phyloP scores from a whole-genome alignment of 2,329 filamentous ascomycete species.

The Aspergillus unguis region DNA sequence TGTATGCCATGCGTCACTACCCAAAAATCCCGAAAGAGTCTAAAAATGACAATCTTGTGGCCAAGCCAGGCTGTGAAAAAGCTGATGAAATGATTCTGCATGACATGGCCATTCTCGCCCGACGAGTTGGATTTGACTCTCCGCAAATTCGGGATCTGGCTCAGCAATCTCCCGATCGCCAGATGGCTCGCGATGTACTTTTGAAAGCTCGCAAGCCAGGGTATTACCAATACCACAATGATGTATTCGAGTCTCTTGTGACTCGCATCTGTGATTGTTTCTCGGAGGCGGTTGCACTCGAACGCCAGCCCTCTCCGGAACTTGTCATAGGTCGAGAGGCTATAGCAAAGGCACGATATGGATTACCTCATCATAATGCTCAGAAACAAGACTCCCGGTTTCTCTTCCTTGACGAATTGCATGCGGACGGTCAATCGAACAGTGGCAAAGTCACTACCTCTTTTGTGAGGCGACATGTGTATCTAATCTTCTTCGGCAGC shows the following conservation, averaged over 20 bases:
- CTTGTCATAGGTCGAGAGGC: background rate
- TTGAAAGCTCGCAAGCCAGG: slow-evolving; percentile 21
- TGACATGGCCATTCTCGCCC: slow-evolving; percentile 20
- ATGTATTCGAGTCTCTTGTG: slow-evolving; percentile 17
- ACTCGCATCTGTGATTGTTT: slow-evolving; percentile 18
- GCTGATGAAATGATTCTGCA: slow-evolving; percentile 19
- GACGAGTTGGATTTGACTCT: slow-evolving; percentile 19
- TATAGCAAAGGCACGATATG: slow-evolving; percentile 13
- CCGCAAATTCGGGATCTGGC: slow-evolving; percentile 17
- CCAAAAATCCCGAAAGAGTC: slow-evolving; percentile 18
- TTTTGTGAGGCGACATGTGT: background rate
- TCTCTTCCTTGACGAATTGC: slow-evolving; percentile 23
- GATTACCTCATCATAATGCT: slow-evolving; percentile 11
- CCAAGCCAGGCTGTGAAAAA: slow-evolving; percentile 11
- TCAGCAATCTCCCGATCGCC: slow-evolving; percentile 18
- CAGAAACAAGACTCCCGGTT: slow-evolving; percentile 18
- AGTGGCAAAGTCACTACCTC: background rate
- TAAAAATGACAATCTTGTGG: slow-evolving; percentile 2
- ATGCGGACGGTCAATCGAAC: background rate
- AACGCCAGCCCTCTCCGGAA: slow-evolving; percentile 8
- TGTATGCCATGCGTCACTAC: slow-evolving; percentile 33
- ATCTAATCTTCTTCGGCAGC: background rate
- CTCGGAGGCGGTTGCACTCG: slow-evolving; percentile 11
- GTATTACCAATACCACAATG: slow-evolving; percentile 19
- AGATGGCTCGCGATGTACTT: slow-evolving; percentile 20